Base-by-base conservation (phyloP, 75 land plant species). In the Ceratopteris richardii region DNA sequence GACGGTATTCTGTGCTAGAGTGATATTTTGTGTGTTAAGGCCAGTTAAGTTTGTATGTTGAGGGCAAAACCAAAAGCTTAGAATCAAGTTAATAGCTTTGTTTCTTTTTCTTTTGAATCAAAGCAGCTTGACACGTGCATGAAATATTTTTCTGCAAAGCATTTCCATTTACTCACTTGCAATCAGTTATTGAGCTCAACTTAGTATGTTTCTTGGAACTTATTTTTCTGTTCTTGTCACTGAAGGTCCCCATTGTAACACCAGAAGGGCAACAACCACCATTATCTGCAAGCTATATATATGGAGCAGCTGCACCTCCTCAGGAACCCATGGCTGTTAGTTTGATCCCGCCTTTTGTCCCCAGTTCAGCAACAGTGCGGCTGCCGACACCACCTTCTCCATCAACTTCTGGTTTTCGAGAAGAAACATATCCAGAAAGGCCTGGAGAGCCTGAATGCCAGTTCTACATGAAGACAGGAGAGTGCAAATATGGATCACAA, bases 391-490 rank as follows among this genome's bases (percentile, higher is more conserved):
- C 47, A 22, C 75, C 57, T 27, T 5, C 57, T 53, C 42, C 14
- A 18, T 29, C 40, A 21, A 20, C 30, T 31, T 36, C 44, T 19
- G 51, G 36, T 12, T 31, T n/a, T n/a, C 67, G 59, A 58, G 16
- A 57, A 22, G 66, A 61, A 16, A 12, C 30, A 23, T 73, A 65
- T 64, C 79, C 79, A 28, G 80, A 82, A 55, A 73, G 90, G 51
- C 85, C 85, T 46, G 97, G 86, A 30, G 72, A 86, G 69, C 90
- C 87, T 62, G 98, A 94, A 60, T 94, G 98, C 62, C 80, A 83
- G 61, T 79, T 78, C 42, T 94, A 89, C 64, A 66, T 86, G 80
- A 94, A 69, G 68, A 94, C 96, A 14, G 98, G 98, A 16, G 88
- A 77, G 51, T 94, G 98, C 75, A 94, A 86, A 74, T 94, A 73